These are phyloP conservation scores for Wakefieldia striispora DNA, from an alignment of 768 basidiomycete genomes.

Conservation along the genomic window DNA sequence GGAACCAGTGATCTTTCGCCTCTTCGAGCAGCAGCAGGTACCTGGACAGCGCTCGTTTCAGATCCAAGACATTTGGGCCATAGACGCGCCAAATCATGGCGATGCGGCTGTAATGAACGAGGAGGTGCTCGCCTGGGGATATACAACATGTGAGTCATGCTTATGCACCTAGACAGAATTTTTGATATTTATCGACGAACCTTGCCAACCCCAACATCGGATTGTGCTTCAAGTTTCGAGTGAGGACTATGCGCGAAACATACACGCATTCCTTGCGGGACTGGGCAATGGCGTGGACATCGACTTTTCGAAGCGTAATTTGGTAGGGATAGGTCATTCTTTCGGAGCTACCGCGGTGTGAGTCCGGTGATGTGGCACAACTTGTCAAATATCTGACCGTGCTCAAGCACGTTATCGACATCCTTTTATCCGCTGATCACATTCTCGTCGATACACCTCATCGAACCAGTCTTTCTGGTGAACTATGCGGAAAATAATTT, in stretches of 20 bases:
- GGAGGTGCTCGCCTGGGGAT: neutral
- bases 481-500: neutral
- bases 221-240: slow-evolving; percentile 1
- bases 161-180: neutral
- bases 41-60: neutral
- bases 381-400: neutral
- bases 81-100: slow-evolving; percentile 8
- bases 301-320: slow-evolving; percentile 6
- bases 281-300: slow-evolving; percentile 1
- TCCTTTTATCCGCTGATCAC: slow-evolving; percentile 2
- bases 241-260: neutral
- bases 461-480: neutral
- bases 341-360: slow-evolving; percentile 1
- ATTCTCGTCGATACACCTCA: slow-evolving; percentile 7
- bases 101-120: slow-evolving; percentile 12
- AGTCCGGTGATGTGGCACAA: neutral
- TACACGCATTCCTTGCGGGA: slow-evolving; percentile 6
- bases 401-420: neutral
- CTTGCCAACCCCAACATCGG: neutral
- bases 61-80: slow-evolving; percentile 8
- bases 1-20: slow-evolving; percentile 1
- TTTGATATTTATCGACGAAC: neutral
- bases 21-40: neutral
- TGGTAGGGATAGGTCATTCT: neutral
- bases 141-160: neutral